Evolutionary conservation across 2,329 filamentous ascomycete genomes (phyloP).

Genomic region (Pseudocercospora musae): DNA sequence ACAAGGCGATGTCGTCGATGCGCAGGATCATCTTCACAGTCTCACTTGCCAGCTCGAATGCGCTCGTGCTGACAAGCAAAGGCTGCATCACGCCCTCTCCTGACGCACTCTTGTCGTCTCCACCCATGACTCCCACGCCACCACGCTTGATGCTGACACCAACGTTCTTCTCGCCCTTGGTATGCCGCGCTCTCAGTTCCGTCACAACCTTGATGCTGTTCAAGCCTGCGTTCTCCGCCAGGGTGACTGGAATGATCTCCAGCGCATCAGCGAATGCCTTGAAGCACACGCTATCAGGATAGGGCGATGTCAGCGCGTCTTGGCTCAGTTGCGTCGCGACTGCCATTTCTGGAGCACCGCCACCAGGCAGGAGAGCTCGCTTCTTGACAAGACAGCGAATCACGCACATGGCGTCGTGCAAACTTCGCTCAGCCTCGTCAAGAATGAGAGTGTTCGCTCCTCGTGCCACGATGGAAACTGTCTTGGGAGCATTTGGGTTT

Average conservation of each 20-base stretch:
- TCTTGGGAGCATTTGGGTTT: conserved; percentile 60
- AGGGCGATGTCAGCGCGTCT: conserved; percentile 76
- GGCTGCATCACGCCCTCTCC: conserved; percentile 78
- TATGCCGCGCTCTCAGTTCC: conserved; percentile 88
- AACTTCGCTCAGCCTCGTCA: conserved; percentile 92
- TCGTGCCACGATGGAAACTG: conserved; percentile 88
- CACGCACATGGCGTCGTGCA: conserved; percentile 96
- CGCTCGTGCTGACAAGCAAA: conserved; percentile 91
- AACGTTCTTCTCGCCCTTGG: conserved; percentile 90
- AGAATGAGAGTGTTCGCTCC: conserved; percentile 92
- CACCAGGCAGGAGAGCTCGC: conserved; percentile 96
- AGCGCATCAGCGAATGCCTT: conserved; percentile 97
- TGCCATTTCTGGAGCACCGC: conserved; percentile 94
- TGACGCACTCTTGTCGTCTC: conserved; percentile 30
- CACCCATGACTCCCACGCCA: conserved; percentile 92
- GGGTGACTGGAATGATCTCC: conserved; percentile 92
- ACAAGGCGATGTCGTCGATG: conserved; percentile 64
- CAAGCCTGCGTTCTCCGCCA: conserved; percentile 94
- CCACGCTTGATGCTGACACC: conserved; percentile 98
- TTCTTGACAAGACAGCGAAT: conserved; percentile 98
- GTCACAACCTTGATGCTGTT: conserved; percentile 99
- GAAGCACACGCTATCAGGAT: conserved; percentile 97
- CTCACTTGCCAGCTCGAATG: conserved; percentile 94
- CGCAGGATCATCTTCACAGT: conserved; percentile 92
- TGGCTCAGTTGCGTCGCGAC: conserved; percentile 83